Percentiles rank a stretch among this genome's conserved stretches.
These are phyloP conservation scores for Fomitopsis serialis DNA, from an alignment of 768 basidiomycete species.

Conservation along the genomic window DNA sequence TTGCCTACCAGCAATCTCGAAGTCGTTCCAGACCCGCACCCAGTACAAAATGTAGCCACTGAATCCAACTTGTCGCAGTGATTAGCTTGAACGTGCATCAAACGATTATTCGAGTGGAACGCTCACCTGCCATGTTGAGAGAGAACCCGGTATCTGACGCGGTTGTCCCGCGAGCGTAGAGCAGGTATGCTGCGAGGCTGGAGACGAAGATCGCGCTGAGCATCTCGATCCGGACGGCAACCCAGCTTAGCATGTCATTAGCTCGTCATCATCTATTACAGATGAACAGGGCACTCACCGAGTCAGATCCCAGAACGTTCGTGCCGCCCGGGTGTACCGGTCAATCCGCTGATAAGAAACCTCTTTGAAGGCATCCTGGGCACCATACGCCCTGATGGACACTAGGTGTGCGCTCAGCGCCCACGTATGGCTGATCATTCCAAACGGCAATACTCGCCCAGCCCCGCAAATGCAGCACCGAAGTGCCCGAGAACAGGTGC, in stretches of 20 bases:
- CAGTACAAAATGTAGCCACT: slow-evolving; percentile 51
- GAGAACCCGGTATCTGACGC: slow-evolving; percentile 37
- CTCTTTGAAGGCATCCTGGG: slow-evolving; percentile 35
- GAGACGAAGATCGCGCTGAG: slow-evolving; percentile 46
- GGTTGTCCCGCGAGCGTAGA: slow-evolving; percentile 38
- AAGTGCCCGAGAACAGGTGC: slow-evolving; percentile 46
- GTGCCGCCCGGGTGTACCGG: slow-evolving; percentile 33
- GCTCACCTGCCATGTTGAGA: slow-evolving; percentile 36
- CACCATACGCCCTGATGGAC: slow-evolving; percentile 51
- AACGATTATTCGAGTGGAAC: too few species aligned
- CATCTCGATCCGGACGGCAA: slow-evolving; percentile 49
- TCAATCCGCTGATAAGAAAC: slow-evolving; percentile 41
- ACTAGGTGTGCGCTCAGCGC: slow-evolving; percentile 12
- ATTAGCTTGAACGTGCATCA: not conserved
- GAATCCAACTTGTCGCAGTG: slow-evolving; percentile 38
- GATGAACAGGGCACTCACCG: not conserved
- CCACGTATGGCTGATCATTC: not conserved
- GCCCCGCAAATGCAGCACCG: slow-evolving; percentile 44
- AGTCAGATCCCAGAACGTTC: slow-evolving; percentile 41
- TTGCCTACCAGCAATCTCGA: slow-evolving; percentile 45
- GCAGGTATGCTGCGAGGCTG: slow-evolving; percentile 45
- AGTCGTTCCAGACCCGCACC: slow-evolving; percentile 38
- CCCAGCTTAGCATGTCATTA: slow-evolving; percentile 30
- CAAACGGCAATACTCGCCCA: slow-evolving; percentile 24
- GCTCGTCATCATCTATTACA: not conserved